Percentiles rank a stretch among this genome's conserved stretches.
Evolutionary conservation across 1,284 basidiomycete genomes (phyloP).

Genomic region (Anthracocystis setariae): DNA sequence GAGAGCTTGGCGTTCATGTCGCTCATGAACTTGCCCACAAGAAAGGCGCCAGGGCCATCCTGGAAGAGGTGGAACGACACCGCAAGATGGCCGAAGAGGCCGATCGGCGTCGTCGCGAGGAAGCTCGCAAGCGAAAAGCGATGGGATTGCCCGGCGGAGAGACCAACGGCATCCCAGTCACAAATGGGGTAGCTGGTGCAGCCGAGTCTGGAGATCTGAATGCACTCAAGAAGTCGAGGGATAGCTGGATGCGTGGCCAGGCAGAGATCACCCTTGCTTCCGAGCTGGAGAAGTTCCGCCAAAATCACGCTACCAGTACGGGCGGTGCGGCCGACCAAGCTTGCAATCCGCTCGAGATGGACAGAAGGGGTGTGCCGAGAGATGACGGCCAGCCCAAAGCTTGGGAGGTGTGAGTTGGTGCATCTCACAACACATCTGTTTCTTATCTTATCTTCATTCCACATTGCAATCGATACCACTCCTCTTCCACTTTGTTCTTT

Average conservation of each 20-base stretch:
- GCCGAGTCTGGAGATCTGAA: conserved; percentile 39
- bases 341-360: conserved; percentile 51
- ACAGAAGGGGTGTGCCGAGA: conserved; percentile 57
- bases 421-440: neutral
- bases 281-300: conserved; percentile 23
- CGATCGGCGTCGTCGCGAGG: conserved; percentile 52
- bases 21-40: conserved; percentile 58
- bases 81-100: conserved; percentile 63
- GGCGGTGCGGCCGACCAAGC: conserved; percentile 21
- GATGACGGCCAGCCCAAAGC: conserved; percentile 65
- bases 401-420: conserved; percentile 63
- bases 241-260: conserved; percentile 45
- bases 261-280: conserved; percentile 31
- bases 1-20: conserved; percentile 54
- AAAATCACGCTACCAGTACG: conserved; percentile 15
- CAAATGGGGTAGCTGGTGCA: conserved; percentile 25
- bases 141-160: conserved; percentile 37
- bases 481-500: neutral
- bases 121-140: conserved; percentile 43
- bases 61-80: conserved; percentile 66
- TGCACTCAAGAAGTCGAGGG: conserved; percentile 31
- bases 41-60: conserved; percentile 57
- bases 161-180: conserved; percentile 13
- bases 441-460: conserved; percentile 1
- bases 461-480: conserved; percentile 3